phyloP scores from a whole-genome alignment of 306 rosid species.

The Vigna nakashimae region DNA sequence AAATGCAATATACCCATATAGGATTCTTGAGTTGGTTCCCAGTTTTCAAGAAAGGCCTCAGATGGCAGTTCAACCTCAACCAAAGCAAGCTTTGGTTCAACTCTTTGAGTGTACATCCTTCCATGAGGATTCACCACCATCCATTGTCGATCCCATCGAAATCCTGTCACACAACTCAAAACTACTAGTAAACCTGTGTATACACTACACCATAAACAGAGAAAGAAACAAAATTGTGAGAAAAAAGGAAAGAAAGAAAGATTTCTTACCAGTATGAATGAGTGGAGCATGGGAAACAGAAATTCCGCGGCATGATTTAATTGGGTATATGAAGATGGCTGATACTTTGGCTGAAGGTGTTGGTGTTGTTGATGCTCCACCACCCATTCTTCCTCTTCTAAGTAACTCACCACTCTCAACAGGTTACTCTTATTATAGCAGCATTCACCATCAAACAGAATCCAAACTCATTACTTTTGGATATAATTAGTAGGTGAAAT shows the following conservation, averaged over 20 bases:
- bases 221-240: not conserved
- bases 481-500: too few species aligned
- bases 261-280: conserved; percentile 65
- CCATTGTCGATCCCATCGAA: conserved; percentile 92
- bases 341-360: conserved; percentile 55
- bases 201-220: not conserved
- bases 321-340: conserved; percentile 70
- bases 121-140: conserved; percentile 74
- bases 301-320: conserved; percentile 90
- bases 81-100: conserved; percentile 87
- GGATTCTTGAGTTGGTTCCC: conserved; percentile 66
- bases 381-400: conserved; percentile 23
- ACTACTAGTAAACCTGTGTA: not conserved
- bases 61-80: conserved; percentile 65
- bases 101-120: conserved; percentile 79
- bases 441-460: not conserved
- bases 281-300: conserved; percentile 72
- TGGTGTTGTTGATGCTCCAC: conserved; percentile 1
- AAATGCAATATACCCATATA: conserved; percentile 58
- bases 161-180: conserved; percentile 50
- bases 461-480: not conserved
- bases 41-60: conserved; percentile 64
- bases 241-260: not conserved
- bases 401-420: not conserved
- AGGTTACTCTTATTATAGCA: not conserved